Base-by-base conservation (phyloP, 2,329 filamentous ascomycete genomes). In the Trichoderma cornu-damae region DNA sequence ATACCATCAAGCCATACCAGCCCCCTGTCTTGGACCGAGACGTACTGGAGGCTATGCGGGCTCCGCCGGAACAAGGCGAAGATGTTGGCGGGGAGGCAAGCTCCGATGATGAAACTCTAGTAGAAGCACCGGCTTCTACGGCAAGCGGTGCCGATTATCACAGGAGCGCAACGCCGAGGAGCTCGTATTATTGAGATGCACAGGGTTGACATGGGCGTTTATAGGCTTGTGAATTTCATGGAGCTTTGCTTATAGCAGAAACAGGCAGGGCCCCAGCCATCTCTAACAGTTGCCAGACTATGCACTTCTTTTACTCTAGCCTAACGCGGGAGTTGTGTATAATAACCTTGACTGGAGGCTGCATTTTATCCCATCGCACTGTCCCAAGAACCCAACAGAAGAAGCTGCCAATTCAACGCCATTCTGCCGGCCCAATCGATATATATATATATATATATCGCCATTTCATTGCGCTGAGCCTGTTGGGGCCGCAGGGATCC, bases 1-100 rank as follows among this genome's bases (percentile, higher is more conserved):
- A 95, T 62, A 80, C 77, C 0, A 75, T 90, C 34, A 86, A 86
- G 65, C 77, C 83, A 1, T 96, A 85, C 64, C 76, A 80, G 6
- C 81, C 84, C 0, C 87, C 88, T 0, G 69, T 73, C 1, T 73
- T 96, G 9, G 87, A 88, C 42, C 76, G 79, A 9, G 80, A 85
- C 26, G 75, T 81, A 0, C 73, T 97, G 9, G 82, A 86, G 50
- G 73, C 75, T 2, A 84, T 86, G 81, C 76, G 81, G 4, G 68
- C 67, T 3, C 66, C 67, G 0, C 72, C 72, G 11, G 68, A 71
- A 5, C 64, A 63, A 12, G 66, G 68, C 3, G 73, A 75, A 52
- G 63, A 68, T 8, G 64, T 69, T 16, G 67, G 61, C 4, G 65
- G 70, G 26, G 70, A 70, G 16, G 49, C 67, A 56, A 75, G 73